Percentiles rank a stretch among this genome's conserved stretches.
phyloP scores from a whole-genome alignment of 2,329 filamentous ascomycete genomes.

The Dactylellina parvicollis region DNA sequence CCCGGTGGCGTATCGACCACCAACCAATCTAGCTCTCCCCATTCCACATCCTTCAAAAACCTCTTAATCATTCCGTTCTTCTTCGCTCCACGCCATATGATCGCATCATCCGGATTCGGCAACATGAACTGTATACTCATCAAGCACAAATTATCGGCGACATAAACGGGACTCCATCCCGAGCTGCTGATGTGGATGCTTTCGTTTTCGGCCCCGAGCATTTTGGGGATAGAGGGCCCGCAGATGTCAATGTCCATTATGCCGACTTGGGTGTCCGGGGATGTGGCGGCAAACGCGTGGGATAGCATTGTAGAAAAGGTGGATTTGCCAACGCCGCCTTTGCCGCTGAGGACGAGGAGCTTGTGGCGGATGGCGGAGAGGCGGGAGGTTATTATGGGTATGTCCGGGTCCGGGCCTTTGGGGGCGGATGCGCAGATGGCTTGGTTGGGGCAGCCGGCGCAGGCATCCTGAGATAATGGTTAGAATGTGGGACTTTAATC shows the following conservation, averaged over 20 bases:
- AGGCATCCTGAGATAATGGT: slow-evolving; percentile 77
- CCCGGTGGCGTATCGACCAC: slow-evolving; percentile 95
- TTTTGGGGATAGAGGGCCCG: slow-evolving; percentile 94
- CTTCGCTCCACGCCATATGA: slow-evolving; percentile 97
- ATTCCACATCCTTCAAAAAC: slow-evolving; percentile 96
- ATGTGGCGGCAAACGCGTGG: slow-evolving; percentile 81
- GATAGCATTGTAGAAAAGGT: slow-evolving; percentile 90
- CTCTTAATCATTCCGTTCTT: slow-evolving; percentile 99
- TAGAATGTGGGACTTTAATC: slow-evolving; percentile 60
- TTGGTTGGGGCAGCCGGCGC: slow-evolving; percentile 95
- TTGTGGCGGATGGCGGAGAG: slow-evolving; percentile 87
- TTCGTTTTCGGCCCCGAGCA: slow-evolving; percentile 96
- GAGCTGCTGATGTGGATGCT: slow-evolving; percentile 88
- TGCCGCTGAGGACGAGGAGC: slow-evolving; percentile 89
- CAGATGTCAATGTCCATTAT: slow-evolving; percentile 99
- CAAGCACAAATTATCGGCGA: slow-evolving; percentile 88
- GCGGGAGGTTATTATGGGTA: slow-evolving; percentile 84
- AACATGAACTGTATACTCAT: slow-evolving; percentile 99
- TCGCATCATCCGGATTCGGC: slow-evolving; percentile 88
- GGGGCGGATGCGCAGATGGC: slow-evolving; percentile 91
- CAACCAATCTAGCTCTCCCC: slow-evolving; percentile 93
- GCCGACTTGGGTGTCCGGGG: slow-evolving; percentile 80
- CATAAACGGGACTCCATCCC: slow-evolving; percentile 96
- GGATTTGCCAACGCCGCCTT: slow-evolving; percentile 95
- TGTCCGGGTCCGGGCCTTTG: slow-evolving; percentile 94